phyloP scores from a whole-genome alignment of 2,329 filamentous ascomycete species.

The Zymoseptoria crescenta region DNA sequence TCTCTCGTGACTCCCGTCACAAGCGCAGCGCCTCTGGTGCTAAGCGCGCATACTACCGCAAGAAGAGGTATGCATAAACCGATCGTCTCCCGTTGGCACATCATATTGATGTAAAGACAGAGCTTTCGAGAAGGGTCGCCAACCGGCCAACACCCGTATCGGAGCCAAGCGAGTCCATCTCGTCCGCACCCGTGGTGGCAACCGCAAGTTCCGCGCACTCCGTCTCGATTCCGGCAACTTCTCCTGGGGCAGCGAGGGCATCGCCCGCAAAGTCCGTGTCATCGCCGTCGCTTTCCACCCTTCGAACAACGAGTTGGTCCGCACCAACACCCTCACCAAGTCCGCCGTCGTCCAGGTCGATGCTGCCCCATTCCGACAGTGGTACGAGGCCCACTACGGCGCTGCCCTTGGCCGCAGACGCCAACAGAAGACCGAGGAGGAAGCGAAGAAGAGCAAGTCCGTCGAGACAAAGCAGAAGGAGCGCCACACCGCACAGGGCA shows the following conservation, averaged over 20 bases:
- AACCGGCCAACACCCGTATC: conserved; percentile 99
- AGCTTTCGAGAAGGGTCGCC: conserved; percentile 99
- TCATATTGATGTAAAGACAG: conserved; percentile 67
- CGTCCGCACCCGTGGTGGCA: conserved; percentile 94
- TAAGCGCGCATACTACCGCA: conserved; percentile 59
- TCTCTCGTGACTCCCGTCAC: conserved; percentile 99
- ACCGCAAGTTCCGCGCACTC: conserved; percentile 99
- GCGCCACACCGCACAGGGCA: conserved; percentile 73
- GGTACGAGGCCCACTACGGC: conserved; percentile 99
- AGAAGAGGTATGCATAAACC: conserved; percentile 54
- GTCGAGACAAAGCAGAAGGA: conserved; percentile 95
- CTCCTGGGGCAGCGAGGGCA: conserved; percentile 96
- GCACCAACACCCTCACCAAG: conserved; percentile 99
- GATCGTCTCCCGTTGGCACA: conserved; percentile 48
- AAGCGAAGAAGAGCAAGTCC: conserved; percentile 86
- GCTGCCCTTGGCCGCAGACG: conserved; percentile 81
- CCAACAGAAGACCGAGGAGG: conserved; percentile 59
- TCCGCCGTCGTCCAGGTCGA: conserved; percentile 98
- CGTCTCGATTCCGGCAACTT: conserved; percentile 99
- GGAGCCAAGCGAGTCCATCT: conserved; percentile 93
- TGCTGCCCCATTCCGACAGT: conserved; percentile 97
- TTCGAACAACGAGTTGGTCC: conserved; percentile 99
- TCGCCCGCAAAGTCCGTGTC: conserved; percentile 98
- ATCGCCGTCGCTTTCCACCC: conserved; percentile 98
- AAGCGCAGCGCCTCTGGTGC: conserved; percentile 99